These are phyloP conservation scores for Capsicum rhomboideum DNA, from an alignment of 257 asterid species.

Conservation along the genomic window DNA sequence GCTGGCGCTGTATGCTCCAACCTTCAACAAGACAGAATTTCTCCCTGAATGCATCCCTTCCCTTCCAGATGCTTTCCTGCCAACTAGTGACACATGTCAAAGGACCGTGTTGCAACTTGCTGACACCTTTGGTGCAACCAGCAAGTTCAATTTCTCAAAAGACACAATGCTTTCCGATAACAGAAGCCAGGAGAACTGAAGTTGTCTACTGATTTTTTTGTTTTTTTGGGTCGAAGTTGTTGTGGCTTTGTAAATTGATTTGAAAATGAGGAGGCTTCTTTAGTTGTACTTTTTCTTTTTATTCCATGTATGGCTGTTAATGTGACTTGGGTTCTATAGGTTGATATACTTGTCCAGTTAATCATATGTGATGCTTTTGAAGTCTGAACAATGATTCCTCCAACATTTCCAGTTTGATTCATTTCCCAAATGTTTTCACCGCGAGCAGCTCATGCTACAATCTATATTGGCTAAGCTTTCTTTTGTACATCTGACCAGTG, in stretches of 20 bases:
- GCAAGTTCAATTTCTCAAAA: constrained; percentile 44
- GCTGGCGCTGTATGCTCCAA: constrained; percentile 39
- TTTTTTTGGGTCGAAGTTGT: background rate
- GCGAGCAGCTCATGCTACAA: background rate
- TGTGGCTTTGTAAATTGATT: constrained; percentile 5
- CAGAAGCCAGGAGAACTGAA: constrained; percentile 7
- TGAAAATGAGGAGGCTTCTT: background rate
- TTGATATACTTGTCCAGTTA: background rate
- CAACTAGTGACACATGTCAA: constrained; percentile 52
- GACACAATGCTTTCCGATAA: constrained; percentile 15
- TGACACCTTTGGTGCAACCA: constrained; percentile 49
- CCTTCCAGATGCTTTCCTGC: constrained; percentile 61
- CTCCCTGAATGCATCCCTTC: constrained; percentile 72
- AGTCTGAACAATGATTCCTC: background rate
- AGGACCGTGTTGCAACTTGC: constrained; percentile 44
- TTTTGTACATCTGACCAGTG: background rate
- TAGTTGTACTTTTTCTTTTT: background rate
- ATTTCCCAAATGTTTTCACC: background rate
- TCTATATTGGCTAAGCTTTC: background rate
- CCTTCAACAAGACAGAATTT: constrained; percentile 48
- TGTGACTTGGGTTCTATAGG: background rate
- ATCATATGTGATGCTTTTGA: background rate
- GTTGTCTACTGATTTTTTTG: background rate
- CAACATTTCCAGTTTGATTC: background rate
- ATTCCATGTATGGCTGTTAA: background rate